Evolutionary conservation across 331 rosid genomes (phyloP).

Genomic region (Saraca asoca): DNA sequence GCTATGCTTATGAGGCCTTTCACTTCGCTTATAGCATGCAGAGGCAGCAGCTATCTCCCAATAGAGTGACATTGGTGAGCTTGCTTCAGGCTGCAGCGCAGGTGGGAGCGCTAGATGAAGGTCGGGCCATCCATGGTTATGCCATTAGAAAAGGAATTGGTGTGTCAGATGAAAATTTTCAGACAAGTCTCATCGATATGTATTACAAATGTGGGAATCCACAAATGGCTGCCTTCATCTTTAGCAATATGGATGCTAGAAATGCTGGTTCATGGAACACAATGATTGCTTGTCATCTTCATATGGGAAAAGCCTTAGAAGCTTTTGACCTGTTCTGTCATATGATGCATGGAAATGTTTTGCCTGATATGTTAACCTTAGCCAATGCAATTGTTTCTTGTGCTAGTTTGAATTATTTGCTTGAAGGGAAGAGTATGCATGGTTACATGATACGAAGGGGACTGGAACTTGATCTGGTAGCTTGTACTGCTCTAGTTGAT

Average conservation of each 20-base stretch:
- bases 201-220: slow-evolving; percentile 50
- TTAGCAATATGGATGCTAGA: slow-evolving; percentile 40
- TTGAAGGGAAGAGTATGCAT: slow-evolving; percentile 52
- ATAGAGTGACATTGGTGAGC: slow-evolving; percentile 55
- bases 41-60: slow-evolving; percentile 37
- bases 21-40: slow-evolving; percentile 41
- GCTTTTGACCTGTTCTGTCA: slow-evolving; percentile 41
- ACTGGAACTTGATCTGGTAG: slow-evolving; percentile 43
- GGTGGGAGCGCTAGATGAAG: slow-evolving; percentile 35
- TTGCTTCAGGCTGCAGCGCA: slow-evolving; percentile 44
- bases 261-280: slow-evolving; percentile 49
- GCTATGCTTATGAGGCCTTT: slow-evolving; percentile 37
- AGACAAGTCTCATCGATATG: slow-evolving; percentile 56
- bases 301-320: slow-evolving; percentile 37
- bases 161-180: slow-evolving; percentile 48
- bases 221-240: slow-evolving; percentile 39
- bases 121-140: slow-evolving; percentile 51
- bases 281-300: slow-evolving; percentile 43
- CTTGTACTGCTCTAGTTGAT: slow-evolving; percentile 49
- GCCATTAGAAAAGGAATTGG: slow-evolving; percentile 51
- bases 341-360: slow-evolving; percentile 38
- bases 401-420: slow-evolving; percentile 38
- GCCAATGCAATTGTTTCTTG: slow-evolving; percentile 50
- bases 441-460: slow-evolving; percentile 44
- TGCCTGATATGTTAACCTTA: slow-evolving; percentile 55